Base-by-base conservation (phyloP, 148 eudicot species). In the Dysphania ambrosioides region DNA sequence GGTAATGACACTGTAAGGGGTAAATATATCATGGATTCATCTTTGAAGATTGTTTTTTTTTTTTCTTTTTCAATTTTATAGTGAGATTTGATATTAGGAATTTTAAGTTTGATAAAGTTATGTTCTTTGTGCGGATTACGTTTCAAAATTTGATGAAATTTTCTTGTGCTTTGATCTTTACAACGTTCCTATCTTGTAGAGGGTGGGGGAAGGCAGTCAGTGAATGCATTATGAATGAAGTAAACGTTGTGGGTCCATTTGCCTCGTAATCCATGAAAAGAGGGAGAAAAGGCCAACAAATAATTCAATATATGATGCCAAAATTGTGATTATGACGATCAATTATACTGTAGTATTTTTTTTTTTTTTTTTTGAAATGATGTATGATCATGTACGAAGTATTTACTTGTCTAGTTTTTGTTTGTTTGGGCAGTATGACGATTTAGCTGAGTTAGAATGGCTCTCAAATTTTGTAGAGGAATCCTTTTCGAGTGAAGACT, bases 381-480 rank as follows among this genome's bases (percentile, higher is more conserved):
- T 56, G 29, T 18, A 19, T 15, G 8, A 19, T 29, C 27, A 26
- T 53, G 16, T 62, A 47, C 16, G 21, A 11, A 47, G 18, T 44
- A 4, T 47, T 41, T 24, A 47, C 27, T 51, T 36, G 8, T 40
- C 32, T n/a, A n/a, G n/a, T n/a, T 13, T 1, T 56, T 57, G 40
- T 76, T 29, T 38, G 38, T 70, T 41, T 44, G 53, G 34, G 61
- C 88, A 94, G 97, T 85, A 85, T 76, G 96, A 90, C 72, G 97
- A 95, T 72, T 74, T 92, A 80, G 96, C 94, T 55, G 92, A 95
- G 88, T 86, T 95, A 35, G 97, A 95, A 81, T 95, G 99, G 99
- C 84, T 92, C 44, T 92, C 97, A 61, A 88, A 90, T 84, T 88
- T 92, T 71, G 91, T 88, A 71, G 99, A 90, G 75, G 99, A 92